Evolutionary conservation across 75 land plant species (phyloP), one percentile per base, ranked within the genome.

Genomic region (Cupressus sempervirens): DNA sequence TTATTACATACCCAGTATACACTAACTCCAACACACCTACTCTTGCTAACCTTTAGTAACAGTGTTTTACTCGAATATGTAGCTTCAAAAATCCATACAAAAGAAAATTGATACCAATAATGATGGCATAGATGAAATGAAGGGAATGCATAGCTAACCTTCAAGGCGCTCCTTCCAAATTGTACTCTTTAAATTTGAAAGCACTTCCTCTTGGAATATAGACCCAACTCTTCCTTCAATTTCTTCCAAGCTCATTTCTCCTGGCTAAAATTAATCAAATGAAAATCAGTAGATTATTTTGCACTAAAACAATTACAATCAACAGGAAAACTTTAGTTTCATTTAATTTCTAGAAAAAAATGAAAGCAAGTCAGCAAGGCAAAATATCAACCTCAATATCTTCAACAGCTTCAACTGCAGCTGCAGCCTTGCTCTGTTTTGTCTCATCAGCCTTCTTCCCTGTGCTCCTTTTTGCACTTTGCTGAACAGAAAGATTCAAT

Each of bases 381-480:
- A 76, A 36, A 36, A 76, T 38, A 76, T 40, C 12, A 86, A 96
- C 98, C 94, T 96, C 98, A 76, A 95, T 77, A 84, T 96, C 98
- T 85, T 96, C 98, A 7, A 76, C 79, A 50, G 86, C 73, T 83
- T 91, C 95, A 81, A 75, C 40, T 4, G 45, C 11, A 74, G 81
- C 88, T 5, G 85, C 83, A 83, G 84, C 14, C 87, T 93, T 95
- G 86, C 87, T 46, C 26, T 85, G 91, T 32, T 70, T 91, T 75
- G 80, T 84, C 67, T 90, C 91, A 83, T 93, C 94, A 75, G 84
- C 90, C 82, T 93, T 92, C 68, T 93, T 96, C 54, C 68, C 86
- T 76, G 81, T 80, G 58, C 90, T 87, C 86, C 92, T 96, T 68
- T 93, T 96, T 43, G 80, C 86, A 74, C 85, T 82, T 85, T 93